Evolutionary conservation across 1,139 yeast species (phyloP).

Genomic region (Suhomyces panamericanus): DNA sequence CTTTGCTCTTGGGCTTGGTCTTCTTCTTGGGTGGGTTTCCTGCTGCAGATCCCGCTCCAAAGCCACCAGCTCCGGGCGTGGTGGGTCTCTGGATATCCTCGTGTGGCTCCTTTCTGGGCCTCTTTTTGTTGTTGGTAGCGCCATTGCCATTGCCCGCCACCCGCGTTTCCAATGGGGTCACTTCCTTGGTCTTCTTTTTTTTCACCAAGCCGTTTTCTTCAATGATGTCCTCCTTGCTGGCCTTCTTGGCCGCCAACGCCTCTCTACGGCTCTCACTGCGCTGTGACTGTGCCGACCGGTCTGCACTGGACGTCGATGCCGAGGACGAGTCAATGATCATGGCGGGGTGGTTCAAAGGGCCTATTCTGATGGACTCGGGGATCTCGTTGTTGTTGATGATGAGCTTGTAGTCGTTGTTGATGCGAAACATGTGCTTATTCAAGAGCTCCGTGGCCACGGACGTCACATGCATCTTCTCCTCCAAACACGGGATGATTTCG

Average conservation of each 20-base stretch:
- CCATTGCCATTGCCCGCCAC: constrained; percentile 5
- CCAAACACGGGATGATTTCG: constrained; percentile 88
- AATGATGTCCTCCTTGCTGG: constrained; percentile 35
- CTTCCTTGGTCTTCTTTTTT: constrained; percentile 30
- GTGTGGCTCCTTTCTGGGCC: constrained; percentile 21
- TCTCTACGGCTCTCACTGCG: constrained; percentile 85
- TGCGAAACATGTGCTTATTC: constrained; percentile 64
- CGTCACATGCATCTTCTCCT: constrained; percentile 97
- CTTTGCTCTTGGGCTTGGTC: constrained; percentile 32
- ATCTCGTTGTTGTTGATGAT: constrained; percentile 73
- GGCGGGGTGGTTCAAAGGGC: constrained; percentile 90
- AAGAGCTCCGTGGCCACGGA: constrained; percentile 84
- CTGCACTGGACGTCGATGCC: constrained; percentile 30
- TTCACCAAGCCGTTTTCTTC: constrained; percentile 38
- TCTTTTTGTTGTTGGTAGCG: constrained; percentile 18
- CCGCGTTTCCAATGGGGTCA: constrained; percentile 14
- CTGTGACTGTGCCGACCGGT: constrained; percentile 64
- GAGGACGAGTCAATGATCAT: constrained; percentile 58
- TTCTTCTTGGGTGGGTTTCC: constrained; percentile 25
- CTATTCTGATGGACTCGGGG: constrained; percentile 63
- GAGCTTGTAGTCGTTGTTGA: constrained; percentile 76
- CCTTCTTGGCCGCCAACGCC: constrained; percentile 86
- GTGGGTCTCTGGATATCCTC: constrained; percentile 10
- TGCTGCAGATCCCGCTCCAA: constrained; percentile 5
- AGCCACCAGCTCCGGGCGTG: constrained; percentile 8